Base-by-base conservation (phyloP, 2,329 filamentous ascomycete genomes). In the Penicillium brasilianum region DNA sequence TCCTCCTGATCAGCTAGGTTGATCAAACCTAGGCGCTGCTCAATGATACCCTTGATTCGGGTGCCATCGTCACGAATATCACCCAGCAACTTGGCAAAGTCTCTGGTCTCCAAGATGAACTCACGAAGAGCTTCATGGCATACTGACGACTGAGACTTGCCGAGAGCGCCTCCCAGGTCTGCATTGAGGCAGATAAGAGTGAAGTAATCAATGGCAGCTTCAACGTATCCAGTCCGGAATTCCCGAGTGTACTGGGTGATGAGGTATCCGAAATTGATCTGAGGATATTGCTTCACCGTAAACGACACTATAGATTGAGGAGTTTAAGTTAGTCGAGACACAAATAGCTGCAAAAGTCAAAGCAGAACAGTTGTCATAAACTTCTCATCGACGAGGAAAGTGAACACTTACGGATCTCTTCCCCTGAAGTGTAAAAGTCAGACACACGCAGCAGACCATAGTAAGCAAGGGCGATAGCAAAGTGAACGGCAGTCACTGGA, bases 181-280 rank as follows among this genome's bases (percentile, higher is more conserved):
- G 89, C 87, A 74, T 98, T 98, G 59, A 99, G 86, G 76, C 92
- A 97, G 71, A 99, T 93, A 59, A 99, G 81, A 6, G 89, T 87
- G 51, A 99, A 87, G 76, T 99, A 99, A 76, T 99, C 95, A 18
- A 96, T 91, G 2, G 96, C 95, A 36, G 92, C 91, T 60, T 91
- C 90, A 7, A 93, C 90, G 71, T 96, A 89, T 20, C 93, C 93
- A 32, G 92, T 92, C 55, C 95, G 90, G 86, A 99, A 99, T 77
- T 97, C 93, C 57, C 90, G 87, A 4, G 96, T 99, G 81, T 99
- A 99, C 76, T 95, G 92, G 43, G 94, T 96, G 63, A 98, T 84
- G 83, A 98, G 91, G 61, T 91, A 90, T 48, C 92, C 93, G 78
- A 98, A 98, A 82, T 95, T 97, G 78, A 99, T 89, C 75, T 97